Evolutionary conservation across 176 grass and related monocot species (phyloP), one percentile per base, ranked within the genome.

Genomic region (bread wheat (Triticum aestivum)): DNA sequence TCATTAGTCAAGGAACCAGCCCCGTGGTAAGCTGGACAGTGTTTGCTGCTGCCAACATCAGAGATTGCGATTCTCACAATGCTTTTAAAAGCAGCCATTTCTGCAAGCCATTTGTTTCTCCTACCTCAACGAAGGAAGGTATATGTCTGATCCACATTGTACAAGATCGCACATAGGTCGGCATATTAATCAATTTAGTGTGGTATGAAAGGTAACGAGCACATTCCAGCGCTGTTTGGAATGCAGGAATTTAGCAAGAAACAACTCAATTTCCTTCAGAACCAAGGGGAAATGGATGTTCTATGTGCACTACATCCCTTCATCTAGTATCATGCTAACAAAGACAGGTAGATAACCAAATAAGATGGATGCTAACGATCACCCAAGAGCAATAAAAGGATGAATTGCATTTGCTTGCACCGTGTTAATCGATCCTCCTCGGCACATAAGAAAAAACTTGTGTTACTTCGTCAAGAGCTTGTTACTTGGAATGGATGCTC

Each of bases 301-400:
- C 49, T 35, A 59, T n/a, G 18, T 77, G 30, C 7, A 38, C 6
- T 12, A 8, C 32, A 59, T 9, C 54, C 56, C 33, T 5, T 79
- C 56, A 45, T 65, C 35, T 65, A 62, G 37, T 62, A 47, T 9
- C 42, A 37, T 10, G n/a, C 2, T 13, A 83, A 69, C 8, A n/a
- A 63, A 67, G 32, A 26, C 47, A 77, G 20, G 45, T 52, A 77
- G 73, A 56, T 11, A 84, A 73, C 14, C 33, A 85, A 80, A 65
- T 9, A 37, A 54, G 27, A 41, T 39, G 35, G 11, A 45, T 13
- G 75, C 62, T 12, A 10, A 76, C 1, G 72, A 83, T 69, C 51
- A 59, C 15, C 14, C 17, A 30, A 13, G 30, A 73, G 21, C 17
- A 78, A 83, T 13, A 82, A 44, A 69, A 81, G 59, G 30, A 79